Evolutionary conservation across 108 stramenopile species (phyloP).

Genomic region (Cyclotella baltica): DNA sequence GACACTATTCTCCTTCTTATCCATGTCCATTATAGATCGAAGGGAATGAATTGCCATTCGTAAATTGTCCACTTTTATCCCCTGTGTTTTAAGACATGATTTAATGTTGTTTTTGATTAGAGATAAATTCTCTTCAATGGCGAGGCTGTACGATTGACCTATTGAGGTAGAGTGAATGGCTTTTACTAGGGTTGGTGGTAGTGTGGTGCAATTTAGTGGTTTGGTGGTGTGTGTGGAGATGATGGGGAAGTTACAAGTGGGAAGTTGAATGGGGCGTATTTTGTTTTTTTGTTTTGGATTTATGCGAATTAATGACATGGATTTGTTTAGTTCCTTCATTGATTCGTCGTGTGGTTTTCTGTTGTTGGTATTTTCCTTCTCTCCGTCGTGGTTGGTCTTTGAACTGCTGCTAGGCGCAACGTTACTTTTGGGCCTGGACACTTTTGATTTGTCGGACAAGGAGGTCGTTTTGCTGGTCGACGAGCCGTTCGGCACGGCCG

Average conservation of each 20-base stretch:
- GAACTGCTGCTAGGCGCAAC: too few relatives aligned
- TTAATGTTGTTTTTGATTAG: neutral
- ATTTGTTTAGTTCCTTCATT: neutral
- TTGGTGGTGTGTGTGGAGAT: neutral
- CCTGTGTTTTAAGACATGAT: neutral
- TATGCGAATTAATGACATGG: neutral
- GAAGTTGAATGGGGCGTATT: neutral
- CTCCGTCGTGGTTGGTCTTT: neutral
- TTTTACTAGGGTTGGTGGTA: neutral
- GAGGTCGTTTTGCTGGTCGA: neutral
- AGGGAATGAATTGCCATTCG: slow-evolving; percentile 7
- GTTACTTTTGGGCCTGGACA: too few relatives aligned
- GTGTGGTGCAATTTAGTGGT: neutral
- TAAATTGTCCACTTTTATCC: neutral
- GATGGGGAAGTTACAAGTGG: neutral
- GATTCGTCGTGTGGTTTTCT: neutral
- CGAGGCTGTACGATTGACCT: too few relatives aligned
- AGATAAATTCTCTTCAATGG: neutral
- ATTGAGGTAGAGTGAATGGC: too few relatives aligned
- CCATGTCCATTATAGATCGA: neutral
- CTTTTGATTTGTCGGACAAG: too few relatives aligned
- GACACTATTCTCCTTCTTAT: slow-evolving; percentile 4
- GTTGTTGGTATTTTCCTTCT: slow-evolving; percentile 5
- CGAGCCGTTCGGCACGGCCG: neutral
- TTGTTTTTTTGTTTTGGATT: neutral